Conservation (phyloP, 2,329 filamentous ascomycete genomes). For the Aureobasidium sp. region DNA sequence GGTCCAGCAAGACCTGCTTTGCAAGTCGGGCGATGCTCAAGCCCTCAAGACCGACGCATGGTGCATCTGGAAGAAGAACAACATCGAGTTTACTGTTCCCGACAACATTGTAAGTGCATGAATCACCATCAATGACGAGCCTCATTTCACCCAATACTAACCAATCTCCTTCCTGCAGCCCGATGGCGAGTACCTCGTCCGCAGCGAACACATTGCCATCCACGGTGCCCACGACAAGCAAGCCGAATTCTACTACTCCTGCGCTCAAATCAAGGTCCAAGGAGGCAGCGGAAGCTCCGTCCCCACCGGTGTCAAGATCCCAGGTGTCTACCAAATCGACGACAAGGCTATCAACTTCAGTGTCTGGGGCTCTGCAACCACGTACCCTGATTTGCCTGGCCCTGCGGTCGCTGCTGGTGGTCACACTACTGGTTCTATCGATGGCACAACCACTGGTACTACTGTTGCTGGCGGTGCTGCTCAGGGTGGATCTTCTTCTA, state of each 20-base stretch:
- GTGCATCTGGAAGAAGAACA: constrained; percentile 16
- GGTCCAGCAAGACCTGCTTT: constrained; percentile 17
- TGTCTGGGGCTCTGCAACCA: constrained; percentile 15
- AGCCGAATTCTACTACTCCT: constrained; percentile 35
- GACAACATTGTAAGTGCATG: constrained; percentile 32
- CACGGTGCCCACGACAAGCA: constrained; percentile 35
- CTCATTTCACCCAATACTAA: background rate
- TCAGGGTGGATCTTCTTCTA: background rate
- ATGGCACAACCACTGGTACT: constrained; percentile 7
- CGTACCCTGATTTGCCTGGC: constrained; percentile 14
- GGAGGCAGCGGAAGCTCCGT: constrained; percentile 13
- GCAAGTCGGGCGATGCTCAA: constrained; percentile 10
- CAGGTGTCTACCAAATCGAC: constrained; percentile 13
- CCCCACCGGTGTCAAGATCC: constrained; percentile 16
- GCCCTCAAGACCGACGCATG: constrained; percentile 10
- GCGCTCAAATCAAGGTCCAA: constrained; percentile 21
- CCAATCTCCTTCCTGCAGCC: constrained; percentile 22
- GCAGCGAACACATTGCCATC: constrained; percentile 48
- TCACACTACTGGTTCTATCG: constrained; percentile 13
- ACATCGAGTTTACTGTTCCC: constrained; percentile 35
- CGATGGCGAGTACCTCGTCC: constrained; percentile 49
- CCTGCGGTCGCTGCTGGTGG: constrained; percentile 14
- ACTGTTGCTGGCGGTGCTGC: background rate
- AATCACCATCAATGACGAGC: background rate
- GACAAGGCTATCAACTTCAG: constrained; percentile 17